These are phyloP conservation scores for Phytophthora pini DNA, from an alignment of 352 stramenopile species.

Conservation along the genomic window DNA sequence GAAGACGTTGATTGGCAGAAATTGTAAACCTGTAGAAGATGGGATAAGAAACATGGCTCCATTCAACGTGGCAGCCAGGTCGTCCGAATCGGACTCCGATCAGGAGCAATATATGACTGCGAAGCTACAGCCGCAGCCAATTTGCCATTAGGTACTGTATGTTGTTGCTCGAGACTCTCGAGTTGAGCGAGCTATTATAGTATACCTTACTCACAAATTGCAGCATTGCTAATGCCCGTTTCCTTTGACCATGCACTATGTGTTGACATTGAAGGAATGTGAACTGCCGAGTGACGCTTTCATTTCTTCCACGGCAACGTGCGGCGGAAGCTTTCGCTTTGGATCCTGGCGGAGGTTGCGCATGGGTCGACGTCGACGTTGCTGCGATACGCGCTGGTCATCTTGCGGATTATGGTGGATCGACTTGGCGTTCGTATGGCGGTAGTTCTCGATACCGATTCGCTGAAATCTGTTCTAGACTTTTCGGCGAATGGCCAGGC, in stretches of 20 bases:
- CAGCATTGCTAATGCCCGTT: too few relatives aligned
- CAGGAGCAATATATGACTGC: too few relatives aligned
- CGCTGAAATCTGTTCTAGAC: neutral
- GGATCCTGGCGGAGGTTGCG: neutral
- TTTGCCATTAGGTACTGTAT: too few relatives aligned
- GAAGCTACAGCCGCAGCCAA: too few relatives aligned
- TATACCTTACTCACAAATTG: too few relatives aligned
- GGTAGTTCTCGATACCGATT: neutral
- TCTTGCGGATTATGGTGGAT: constrained; percentile 11
- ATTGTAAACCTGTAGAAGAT: constrained; percentile 4
- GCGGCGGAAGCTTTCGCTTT: neutral
- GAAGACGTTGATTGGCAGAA: constrained; percentile 12
- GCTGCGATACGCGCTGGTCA: constrained; percentile 8
- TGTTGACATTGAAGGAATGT: too few relatives aligned
- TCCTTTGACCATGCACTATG: too few relatives aligned
- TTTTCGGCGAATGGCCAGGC: constrained; percentile 6
- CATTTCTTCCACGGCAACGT: neutral
- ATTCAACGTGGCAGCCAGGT: neutral
- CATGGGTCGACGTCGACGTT: neutral
- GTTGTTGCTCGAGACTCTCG: too few relatives aligned
- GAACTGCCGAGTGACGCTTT: too few relatives aligned
- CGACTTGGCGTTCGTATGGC: constrained; percentile 11
- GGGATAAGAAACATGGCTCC: constrained; percentile 1
- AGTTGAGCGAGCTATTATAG: too few relatives aligned
- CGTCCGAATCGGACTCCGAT: too few relatives aligned